phyloP scores from a whole-genome alignment of 208 protist species.

The Leishmania major region DNA sequence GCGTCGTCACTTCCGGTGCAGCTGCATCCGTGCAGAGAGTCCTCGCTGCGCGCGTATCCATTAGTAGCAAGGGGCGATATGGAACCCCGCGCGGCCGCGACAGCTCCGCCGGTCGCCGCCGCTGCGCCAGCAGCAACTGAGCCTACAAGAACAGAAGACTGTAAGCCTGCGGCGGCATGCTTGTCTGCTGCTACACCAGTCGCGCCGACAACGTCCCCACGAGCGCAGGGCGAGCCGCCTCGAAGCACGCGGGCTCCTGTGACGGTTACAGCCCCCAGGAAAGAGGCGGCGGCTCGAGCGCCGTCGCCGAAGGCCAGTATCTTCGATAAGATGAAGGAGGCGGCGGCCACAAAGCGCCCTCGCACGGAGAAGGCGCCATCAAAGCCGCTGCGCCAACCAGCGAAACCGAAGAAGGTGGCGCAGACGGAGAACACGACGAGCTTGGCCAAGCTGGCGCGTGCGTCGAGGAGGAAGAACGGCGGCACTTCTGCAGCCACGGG shows the following conservation, averaged over 20 bases:
- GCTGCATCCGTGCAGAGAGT: neutral
- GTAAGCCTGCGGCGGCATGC: neutral
- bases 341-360: constrained; percentile 24
- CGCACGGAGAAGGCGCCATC: neutral
- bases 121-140: neutral
- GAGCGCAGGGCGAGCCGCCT: neutral
- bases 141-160: neutral
- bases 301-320: constrained; percentile 29
- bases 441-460: constrained; percentile 71
- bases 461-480: constrained; percentile 41
- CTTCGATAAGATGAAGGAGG: constrained; percentile 42
- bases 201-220: neutral
- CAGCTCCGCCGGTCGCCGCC: neutral
- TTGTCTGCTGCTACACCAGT: neutral
- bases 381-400: neutral
- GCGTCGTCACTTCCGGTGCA: constrained; percentile 8
- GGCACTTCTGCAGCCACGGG: neutral
- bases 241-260: neutral
- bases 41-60: constrained; percentile 19
- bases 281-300: neutral
- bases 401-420: constrained; percentile 26
- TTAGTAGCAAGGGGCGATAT: constrained; percentile 18
- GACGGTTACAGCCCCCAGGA: neutral
- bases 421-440: constrained; percentile 51
- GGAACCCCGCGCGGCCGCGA: constrained; percentile 11